Base-by-base conservation (phyloP, 371 early-diverging fungal species). In the Zychaea mexicana region DNA sequence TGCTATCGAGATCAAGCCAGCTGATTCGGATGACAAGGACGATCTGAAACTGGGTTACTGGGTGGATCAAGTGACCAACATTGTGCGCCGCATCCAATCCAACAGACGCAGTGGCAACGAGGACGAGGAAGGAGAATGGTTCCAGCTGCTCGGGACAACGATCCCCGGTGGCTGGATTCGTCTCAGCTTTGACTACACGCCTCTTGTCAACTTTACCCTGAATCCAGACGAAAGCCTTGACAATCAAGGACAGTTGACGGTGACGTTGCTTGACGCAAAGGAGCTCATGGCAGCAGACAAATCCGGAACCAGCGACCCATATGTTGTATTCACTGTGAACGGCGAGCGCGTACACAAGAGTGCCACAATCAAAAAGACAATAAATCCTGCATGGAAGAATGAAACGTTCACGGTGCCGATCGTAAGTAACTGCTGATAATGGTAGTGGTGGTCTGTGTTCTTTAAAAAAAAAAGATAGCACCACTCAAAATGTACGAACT, bases 281-380 rank as follows among this genome's bases (percentile, higher is more conserved):
- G 64, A 80, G 39, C 61, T 85, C 47, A 74, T 81, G 67, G 84
- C 85, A n/a, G 85, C 78, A 7, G 85, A 85, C 45, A 81, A 78
- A 45, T 64, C 72, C 1, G 80, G 80, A 56, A 85, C 86, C 0
- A 91, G 90, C 60, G 96, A 97, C 66, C 96, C 97, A 12, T 97
- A 90, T 70, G 85, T 92, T 6, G 74, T 86, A 15, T 87, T 95
- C 55, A 78, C 76, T 13, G 68, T 95, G 8, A 92, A 92, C 64
- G 94, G 91, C 26, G 88, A 88, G 62, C 90, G 90, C 54, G 85
- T 90, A 21, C 77, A 84, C 73, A 94, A 92, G 73, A 92, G 94
- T 52, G 84, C 88, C 49, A 85, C 86, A 24, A 65, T 93, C 49
- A 89, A 92, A 74, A 91, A 93, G 81, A 90, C 85, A 5, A 64